phyloP scores from a whole-genome alignment of 2,329 filamentous ascomycete species.

The Phaeosphaeriaceae sp. region DNA sequence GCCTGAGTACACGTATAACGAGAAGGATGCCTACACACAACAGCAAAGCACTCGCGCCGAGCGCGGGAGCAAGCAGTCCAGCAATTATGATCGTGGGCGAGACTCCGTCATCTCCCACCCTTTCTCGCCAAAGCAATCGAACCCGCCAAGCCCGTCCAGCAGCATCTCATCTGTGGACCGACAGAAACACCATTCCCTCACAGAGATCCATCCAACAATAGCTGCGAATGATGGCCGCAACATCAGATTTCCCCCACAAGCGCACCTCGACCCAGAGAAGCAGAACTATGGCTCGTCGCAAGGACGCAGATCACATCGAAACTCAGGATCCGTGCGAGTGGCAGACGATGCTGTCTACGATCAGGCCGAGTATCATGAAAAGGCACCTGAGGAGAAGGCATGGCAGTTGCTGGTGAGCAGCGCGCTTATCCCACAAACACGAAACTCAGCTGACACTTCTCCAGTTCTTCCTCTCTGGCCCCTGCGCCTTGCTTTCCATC shows the following conservation, averaged over 20 bases:
- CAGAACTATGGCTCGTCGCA: slow-evolving; percentile 24
- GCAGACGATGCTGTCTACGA: slow-evolving; percentile 38
- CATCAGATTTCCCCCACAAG: slow-evolving; percentile 32
- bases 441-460: slow-evolving; percentile 14
- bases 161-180: slow-evolving; percentile 36
- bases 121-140: slow-evolving; percentile 43
- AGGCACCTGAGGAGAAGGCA: slow-evolving; percentile 53
- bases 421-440: neutral
- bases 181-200: slow-evolving; percentile 22
- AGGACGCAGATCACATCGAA: slow-evolving; percentile 26
- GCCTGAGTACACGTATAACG: slow-evolving; percentile 28
- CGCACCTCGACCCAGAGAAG: slow-evolving; percentile 47
- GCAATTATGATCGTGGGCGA: slow-evolving; percentile 31
- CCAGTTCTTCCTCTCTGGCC: slow-evolving; percentile 62
- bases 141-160: slow-evolving; percentile 45
- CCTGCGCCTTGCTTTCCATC: slow-evolving; percentile 63
- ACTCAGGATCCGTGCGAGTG: slow-evolving; percentile 28
- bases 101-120: slow-evolving; percentile 51
- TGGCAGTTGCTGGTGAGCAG: slow-evolving; percentile 52
- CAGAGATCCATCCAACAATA: slow-evolving; percentile 22
- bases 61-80: slow-evolving; percentile 30
- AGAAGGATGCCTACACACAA: slow-evolving; percentile 31
- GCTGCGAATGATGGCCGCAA: slow-evolving; percentile 11
- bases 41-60: slow-evolving; percentile 22
- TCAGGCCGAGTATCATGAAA: slow-evolving; percentile 47